These are phyloP conservation scores for Microstroma glucosiphilum DNA, from an alignment of 1,284 basidiomycete genomes.

Conservation along the genomic window DNA sequence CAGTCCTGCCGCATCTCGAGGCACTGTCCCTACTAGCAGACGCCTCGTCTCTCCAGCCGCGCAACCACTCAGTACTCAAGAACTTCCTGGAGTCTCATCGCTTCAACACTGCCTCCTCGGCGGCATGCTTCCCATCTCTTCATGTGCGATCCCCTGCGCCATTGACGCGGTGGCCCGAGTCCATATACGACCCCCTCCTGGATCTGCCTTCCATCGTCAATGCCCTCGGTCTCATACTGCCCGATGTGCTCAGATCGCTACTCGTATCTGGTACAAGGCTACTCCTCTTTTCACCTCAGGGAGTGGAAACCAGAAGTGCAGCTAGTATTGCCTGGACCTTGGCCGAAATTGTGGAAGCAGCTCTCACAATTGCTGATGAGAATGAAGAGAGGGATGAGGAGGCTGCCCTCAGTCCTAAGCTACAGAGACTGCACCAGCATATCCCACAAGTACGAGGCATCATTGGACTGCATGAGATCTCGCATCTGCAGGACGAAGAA, in stretches of 20 bases:
- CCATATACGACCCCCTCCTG: slow-evolving; percentile 19
- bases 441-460: slow-evolving; percentile 21
- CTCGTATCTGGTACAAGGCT: slow-evolving; percentile 27
- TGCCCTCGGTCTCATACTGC: slow-evolving; percentile 33
- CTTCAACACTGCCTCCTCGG: background rate
- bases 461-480: slow-evolving; percentile 38
- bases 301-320: background rate
- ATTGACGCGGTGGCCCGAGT: background rate
- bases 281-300: slow-evolving; percentile 28
- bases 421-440: background rate
- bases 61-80: slow-evolving; percentile 13
- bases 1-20: slow-evolving; percentile 24
- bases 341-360: slow-evolving; percentile 1
- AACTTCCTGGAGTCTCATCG: slow-evolving; percentile 20
- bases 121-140: background rate
- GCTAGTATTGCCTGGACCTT: background rate
- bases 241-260: slow-evolving; percentile 31
- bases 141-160: background rate
- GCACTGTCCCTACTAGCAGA: slow-evolving; percentile 26
- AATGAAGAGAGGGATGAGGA: background rate
- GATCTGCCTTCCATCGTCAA: slow-evolving; percentile 33
- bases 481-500: slow-evolving; percentile 21
- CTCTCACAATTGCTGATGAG: background rate
- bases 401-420: background rate
- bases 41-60: slow-evolving; percentile 16